Percentiles rank a stretch among this genome's conserved stretches.
These are phyloP conservation scores for Pseudogymnoascus sp. DNA, from an alignment of 2,329 filamentous ascomycete species.

Conservation along the genomic window DNA sequence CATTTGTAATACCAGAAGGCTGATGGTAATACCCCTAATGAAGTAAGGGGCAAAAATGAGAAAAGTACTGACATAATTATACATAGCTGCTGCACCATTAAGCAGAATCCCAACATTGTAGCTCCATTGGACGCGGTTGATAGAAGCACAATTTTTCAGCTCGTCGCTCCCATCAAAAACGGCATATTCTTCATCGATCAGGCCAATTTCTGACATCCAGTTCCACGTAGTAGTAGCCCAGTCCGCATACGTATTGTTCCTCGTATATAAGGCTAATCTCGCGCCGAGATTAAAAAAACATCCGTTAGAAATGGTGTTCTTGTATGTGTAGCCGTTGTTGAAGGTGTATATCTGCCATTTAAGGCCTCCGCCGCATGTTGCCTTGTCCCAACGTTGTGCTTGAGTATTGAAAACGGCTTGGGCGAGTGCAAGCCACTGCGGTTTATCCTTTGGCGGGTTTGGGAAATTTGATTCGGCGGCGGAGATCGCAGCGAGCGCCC, in stretches of 20 bases:
- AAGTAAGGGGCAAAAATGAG: not conserved
- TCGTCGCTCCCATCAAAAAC: conserved; percentile 56
- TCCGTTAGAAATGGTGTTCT: conserved; percentile 55
- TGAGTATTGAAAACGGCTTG: conserved; percentile 78
- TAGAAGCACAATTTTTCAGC: conserved; percentile 45
- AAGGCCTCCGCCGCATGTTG: conserved; percentile 63
- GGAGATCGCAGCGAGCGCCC: conserved; percentile 61
- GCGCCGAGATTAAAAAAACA: conserved; percentile 56
- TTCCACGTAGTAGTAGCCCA: conserved; percentile 70
- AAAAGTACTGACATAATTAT: conserved; percentile 45
- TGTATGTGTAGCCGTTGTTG: conserved; percentile 76
- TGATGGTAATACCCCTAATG: not conserved
- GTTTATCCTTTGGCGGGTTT: conserved; percentile 45
- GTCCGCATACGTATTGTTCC: conserved; percentile 65
- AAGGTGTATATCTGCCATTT: conserved; percentile 80
- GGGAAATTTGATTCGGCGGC: conserved; percentile 60
- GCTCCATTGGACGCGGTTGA: conserved; percentile 56
- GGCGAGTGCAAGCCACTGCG: conserved; percentile 62
- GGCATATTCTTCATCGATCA: conserved; percentile 51
- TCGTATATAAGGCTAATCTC: conserved; percentile 66
- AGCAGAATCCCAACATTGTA: conserved; percentile 62
- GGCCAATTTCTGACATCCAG: conserved; percentile 50
- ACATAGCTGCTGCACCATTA: conserved; percentile 59
- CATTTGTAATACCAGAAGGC: not conserved
- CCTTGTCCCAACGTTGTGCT: conserved; percentile 60